A percentile compares a stretch with the other conserved stretches of the same genome.
phyloP scores from a whole-genome alignment of 441 rosid genomes.

The Arabidopsis lyrata region DNA sequence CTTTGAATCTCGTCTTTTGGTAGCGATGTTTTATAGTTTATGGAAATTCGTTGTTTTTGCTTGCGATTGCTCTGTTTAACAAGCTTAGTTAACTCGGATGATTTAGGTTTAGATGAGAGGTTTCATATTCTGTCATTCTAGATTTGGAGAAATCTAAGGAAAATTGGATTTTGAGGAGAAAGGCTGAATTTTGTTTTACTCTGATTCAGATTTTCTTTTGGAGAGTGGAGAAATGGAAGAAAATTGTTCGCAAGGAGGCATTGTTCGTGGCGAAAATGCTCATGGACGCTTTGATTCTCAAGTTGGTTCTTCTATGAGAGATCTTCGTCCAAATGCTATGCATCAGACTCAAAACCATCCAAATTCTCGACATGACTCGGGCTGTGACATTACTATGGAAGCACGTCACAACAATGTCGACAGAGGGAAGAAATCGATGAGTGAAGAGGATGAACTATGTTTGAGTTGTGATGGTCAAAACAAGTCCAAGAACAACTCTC shows the following conservation, averaged over 20 bases:
- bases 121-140: no score
- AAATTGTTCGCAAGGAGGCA: constrained; percentile 64
- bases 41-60: neutral
- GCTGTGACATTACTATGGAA: constrained; percentile 20
- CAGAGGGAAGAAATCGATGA: constrained; percentile 58
- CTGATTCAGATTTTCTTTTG: neutral
- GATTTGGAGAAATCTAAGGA: no score
- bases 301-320: constrained; percentile 53
- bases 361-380: constrained; percentile 12
- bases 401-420: constrained; percentile 62
- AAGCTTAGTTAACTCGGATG: neutral
- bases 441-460: constrained; percentile 82
- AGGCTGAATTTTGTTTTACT: no score
- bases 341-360: constrained; percentile 31
- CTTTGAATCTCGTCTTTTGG: neutral
- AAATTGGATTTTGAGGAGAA: no score
- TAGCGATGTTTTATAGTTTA: neutral
- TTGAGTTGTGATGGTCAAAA: constrained; percentile 59
- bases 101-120: neutral
- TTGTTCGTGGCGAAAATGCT: constrained; percentile 59
- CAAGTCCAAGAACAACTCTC: constrained; percentile 52
- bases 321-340: constrained; percentile 57
- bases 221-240: constrained; percentile 60
- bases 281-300: constrained; percentile 70
- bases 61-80: neutral